A percentile compares a stretch with the other conserved stretches of the same genome.
phyloP scores from a whole-genome alignment of 257 asterid genomes.

The Primulina tabacum region DNA sequence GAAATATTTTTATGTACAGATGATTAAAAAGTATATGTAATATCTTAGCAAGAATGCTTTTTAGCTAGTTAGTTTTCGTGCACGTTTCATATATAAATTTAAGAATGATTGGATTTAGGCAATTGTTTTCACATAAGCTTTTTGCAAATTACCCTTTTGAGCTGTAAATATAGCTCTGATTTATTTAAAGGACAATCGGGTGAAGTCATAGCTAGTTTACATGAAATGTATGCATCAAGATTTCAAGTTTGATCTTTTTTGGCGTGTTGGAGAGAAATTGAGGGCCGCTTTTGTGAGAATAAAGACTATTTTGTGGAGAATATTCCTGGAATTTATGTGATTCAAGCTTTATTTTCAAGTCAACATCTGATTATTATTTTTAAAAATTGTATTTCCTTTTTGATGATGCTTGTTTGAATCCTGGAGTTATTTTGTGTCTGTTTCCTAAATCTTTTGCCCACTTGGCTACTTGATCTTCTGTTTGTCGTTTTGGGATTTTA shows the following conservation, averaged over 20 bases:
- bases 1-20: too few relatives aligned
- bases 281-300: not conserved
- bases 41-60: too few relatives aligned
- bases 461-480: conserved; percentile 8
- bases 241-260: too few relatives aligned
- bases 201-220: not conserved
- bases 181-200: not conserved
- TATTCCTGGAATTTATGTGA: conserved; percentile 4
- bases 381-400: not conserved
- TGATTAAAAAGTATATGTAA: too few relatives aligned
- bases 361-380: not conserved
- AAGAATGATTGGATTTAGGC: too few relatives aligned
- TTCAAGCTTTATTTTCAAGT: too few relatives aligned
- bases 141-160: not conserved
- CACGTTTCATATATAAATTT: too few relatives aligned
- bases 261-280: not conserved
- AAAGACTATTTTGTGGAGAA: not conserved
- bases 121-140: too few relatives aligned
- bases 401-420: not conserved
- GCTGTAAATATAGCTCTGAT: not conserved
- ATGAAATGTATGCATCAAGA: not conserved
- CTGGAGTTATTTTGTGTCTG: not conserved
- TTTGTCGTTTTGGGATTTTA: conserved; percentile 3
- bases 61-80: too few relatives aligned
- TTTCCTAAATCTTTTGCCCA: not conserved